Base-by-base conservation (phyloP, 805 yeast genomes). In the Lipomyces chichibuensis region DNA sequence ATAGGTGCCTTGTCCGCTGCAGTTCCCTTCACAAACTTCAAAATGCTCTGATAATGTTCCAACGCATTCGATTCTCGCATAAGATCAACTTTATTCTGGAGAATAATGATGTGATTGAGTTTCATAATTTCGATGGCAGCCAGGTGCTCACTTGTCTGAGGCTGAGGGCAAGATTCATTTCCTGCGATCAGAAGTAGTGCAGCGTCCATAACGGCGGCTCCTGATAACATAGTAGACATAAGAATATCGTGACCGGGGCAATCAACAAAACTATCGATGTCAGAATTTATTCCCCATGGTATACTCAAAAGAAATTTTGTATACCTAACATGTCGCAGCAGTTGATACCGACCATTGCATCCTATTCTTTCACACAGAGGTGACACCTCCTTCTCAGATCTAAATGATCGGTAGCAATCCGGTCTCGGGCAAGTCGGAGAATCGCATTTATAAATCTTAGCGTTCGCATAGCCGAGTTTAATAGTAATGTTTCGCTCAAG, bases 141-240 rank as follows among this genome's bases (percentile, higher is more conserved):
- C 82, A 95, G 86, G 84, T 95, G 99, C 83, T 95, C 99, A 14
- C 97, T 90, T 20, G 99, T 95, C 84, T 95, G 99, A 56, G 99
- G 99, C 84, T 95, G 99, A 69, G 99, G 99, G 84, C 99, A 95
- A 64, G 97, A 87, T 85, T 95, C 99, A 79, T 95, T 95, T 81
- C 98, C 99, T 35, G 99, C 99, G 78, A 95, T 89, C 72, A 95
- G 85, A 77, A 95, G 84, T 69, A 95, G 84, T 2, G 99, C 99
- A 65, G 99, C 99, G 81, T 95, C 99, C 99, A 95, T 95, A 72
- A 95, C 99, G 20, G 99, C 99, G 49, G 99, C 99, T 79, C 99
- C 99, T 58, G 98, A 93, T 87, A 95, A 88, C 99, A 95, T 95
- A 73, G 99, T 95, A 85, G 98, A 92, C 99, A 95, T 95, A 80